Evolutionary conservation across 2,329 filamentous ascomycete species (phyloP).

Genomic region (Aspergillus vadensis): DNA sequence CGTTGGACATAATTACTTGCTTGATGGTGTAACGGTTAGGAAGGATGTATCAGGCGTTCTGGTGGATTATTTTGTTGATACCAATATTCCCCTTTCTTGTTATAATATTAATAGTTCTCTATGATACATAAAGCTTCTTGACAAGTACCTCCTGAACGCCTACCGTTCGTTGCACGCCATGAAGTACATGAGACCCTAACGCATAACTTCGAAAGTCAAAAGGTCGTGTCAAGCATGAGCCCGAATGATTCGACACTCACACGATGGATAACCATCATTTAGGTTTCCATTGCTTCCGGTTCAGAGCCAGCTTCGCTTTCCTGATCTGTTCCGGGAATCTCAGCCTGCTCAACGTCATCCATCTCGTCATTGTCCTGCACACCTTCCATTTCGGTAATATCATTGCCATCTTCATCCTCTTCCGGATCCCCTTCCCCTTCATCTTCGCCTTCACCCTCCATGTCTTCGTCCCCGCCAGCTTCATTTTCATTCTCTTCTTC

Average conservation of each 20-base stretch:
- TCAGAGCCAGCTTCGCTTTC: not conserved
- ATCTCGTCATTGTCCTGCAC: slow-evolving; percentile 19
- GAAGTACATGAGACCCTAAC: not conserved
- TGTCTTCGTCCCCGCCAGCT: slow-evolving; percentile 14
- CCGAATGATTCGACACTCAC: not conserved
- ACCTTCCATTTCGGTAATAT: slow-evolving; percentile 10
- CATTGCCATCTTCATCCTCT: slow-evolving; percentile 12
- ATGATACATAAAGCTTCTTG: not conserved
- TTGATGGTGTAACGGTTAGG: not conserved
- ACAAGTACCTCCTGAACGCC: not conserved
- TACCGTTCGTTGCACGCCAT: not conserved
- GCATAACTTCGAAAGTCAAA: not conserved
- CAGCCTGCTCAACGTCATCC: slow-evolving; percentile 9
- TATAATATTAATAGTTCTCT: not conserved
- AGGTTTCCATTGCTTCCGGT: not conserved
- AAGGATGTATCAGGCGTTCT: not conserved
- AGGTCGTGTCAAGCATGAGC: not conserved
- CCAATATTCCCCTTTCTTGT: not conserved
- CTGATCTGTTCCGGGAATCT: not conserved
- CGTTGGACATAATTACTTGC: not conserved
- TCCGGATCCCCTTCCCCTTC: slow-evolving; percentile 21
- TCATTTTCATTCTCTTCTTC: slow-evolving; percentile 17
- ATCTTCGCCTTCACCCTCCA: slow-evolving; percentile 18
- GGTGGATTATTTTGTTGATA: not conserved
- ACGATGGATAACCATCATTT: not conserved